phyloP scores from a whole-genome alignment of 139 green algal species.

The Pycnococcus provasolii region DNA sequence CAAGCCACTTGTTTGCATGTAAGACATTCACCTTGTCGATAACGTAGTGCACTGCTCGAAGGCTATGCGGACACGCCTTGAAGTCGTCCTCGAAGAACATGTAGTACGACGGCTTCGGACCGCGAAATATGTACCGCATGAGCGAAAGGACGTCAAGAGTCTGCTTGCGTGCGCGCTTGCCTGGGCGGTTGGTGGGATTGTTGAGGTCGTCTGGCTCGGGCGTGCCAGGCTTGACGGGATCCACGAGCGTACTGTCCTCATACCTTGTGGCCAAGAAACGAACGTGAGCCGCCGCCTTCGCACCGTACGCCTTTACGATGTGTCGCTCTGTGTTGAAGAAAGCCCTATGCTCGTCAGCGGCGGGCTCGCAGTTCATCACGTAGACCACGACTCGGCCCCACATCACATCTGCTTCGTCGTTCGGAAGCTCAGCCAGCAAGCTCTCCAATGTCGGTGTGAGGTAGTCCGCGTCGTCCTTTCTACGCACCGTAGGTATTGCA shows the following conservation, averaged over 20 bases:
- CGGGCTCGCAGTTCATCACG: slow-evolving; percentile 13
- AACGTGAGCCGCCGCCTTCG: not conserved
- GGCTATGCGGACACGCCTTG: slow-evolving; percentile 1
- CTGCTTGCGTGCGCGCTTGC: slow-evolving; percentile 2
- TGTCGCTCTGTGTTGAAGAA: too few species aligned
- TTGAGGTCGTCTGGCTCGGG: slow-evolving; percentile 16
- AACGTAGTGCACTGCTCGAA: not conserved
- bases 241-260: not conserved
- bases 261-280: not conserved
- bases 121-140: not conserved
- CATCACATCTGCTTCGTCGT: not conserved
- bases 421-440: slow-evolving; percentile 6
- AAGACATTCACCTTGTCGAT: not conserved
- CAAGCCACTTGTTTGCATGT: not conserved
- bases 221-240: not conserved
- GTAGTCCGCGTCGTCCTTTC: slow-evolving; percentile 7
- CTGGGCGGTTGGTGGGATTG: slow-evolving; percentile 10
- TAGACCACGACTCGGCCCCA: not conserved
- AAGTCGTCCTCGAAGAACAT: slow-evolving; percentile 20
- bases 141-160: slow-evolving; percentile 6
- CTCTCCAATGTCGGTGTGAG: not conserved
- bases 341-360: not conserved
- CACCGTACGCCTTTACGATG: too few species aligned
- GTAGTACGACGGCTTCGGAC: not conserved
- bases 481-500: slow-evolving; percentile 2